Conservation (phyloP, 2,329 filamentous ascomycete genomes). For the Alternaria ventricosa region DNA sequence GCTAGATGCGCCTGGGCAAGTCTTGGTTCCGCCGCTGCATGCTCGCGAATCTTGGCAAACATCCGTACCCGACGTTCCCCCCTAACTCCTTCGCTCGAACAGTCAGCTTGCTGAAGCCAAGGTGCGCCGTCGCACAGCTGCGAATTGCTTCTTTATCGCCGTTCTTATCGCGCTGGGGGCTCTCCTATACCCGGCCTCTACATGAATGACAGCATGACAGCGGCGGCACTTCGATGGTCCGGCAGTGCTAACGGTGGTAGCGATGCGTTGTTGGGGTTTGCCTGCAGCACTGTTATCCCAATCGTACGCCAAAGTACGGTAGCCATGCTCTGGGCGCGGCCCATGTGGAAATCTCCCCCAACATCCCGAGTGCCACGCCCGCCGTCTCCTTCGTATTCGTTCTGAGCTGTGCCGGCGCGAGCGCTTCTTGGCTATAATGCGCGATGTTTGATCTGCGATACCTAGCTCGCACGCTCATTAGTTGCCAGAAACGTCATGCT, state of each 20-base stretch:
- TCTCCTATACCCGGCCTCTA: not conserved
- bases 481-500: conserved; percentile 11
- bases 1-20: conserved; percentile 1
- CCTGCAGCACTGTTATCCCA: not conserved
- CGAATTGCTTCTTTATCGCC: not conserved
- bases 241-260: not conserved
- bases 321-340: not conserved
- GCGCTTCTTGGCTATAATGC: conserved; percentile 6
- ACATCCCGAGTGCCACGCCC: not conserved
- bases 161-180: not conserved
- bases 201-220: not conserved
- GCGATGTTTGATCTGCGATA: conserved; percentile 1
- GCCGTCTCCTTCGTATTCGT: conserved; percentile 8
- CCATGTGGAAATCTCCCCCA: not conserved
- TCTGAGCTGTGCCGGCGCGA: not conserved
- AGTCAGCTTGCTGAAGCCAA: not conserved
- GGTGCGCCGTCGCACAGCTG: not conserved
- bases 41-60: conserved; percentile 1
- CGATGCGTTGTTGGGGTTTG: not conserved
- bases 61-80: not conserved
- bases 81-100: conserved; percentile 1
- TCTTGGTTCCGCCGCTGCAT: conserved; percentile 4
- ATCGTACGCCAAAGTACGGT: not conserved
- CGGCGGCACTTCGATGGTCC: not conserved
- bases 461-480: conserved; percentile 11